Base-by-base conservation (phyloP, 805 yeast genomes). In the Teunomyces tritomae region DNA sequence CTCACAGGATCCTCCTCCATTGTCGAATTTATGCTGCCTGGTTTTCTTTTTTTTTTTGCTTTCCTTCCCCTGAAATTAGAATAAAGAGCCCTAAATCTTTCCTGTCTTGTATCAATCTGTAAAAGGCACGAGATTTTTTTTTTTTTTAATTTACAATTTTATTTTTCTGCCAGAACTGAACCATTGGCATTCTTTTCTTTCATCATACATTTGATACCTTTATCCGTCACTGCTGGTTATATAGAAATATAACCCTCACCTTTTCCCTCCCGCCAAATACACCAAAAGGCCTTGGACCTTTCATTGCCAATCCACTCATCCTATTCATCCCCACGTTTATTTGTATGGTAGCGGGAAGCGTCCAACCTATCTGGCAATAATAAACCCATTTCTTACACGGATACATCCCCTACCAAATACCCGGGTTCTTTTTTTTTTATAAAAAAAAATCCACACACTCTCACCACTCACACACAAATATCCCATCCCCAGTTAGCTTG, bases 291-390 rank as follows among this genome's bases (percentile, higher is more conserved):
- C 27, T 28, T 37, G 40, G 40, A 37, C 29, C 28, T 37, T 37
- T 37, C 29, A 9, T 37, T 37, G 40, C 29, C 40, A 37, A 20
- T 28, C 10, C 13, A 37, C 29, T n/a, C 17, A 24, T 7, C 13
- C 29, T 26, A 37, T 37, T n/a, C 34, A 32, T 32, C 40, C 27
- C 20, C 26, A 20, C 39, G 26, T 20, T 34, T 17, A 34, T 34
- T 32, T 37, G 29, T 37, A 20, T 37, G 40, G 29, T 37, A 37
- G 40, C 14, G 28, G 26, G 29, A 37, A 24, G 40, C 17, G 40
- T 37, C 27, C 29, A 37, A 24, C 40, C 28, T 28, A 17, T 11
- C 28, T 24, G 40, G 40, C 14, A n/a, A 37, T 17, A 17, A 39
- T 17, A 20, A 20, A 20, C 24, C 24, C 24, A 20, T 20, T 20